Evolutionary conservation across 345 rosid genomes (phyloP).

Genomic region (Eucalyptus sp.): DNA sequence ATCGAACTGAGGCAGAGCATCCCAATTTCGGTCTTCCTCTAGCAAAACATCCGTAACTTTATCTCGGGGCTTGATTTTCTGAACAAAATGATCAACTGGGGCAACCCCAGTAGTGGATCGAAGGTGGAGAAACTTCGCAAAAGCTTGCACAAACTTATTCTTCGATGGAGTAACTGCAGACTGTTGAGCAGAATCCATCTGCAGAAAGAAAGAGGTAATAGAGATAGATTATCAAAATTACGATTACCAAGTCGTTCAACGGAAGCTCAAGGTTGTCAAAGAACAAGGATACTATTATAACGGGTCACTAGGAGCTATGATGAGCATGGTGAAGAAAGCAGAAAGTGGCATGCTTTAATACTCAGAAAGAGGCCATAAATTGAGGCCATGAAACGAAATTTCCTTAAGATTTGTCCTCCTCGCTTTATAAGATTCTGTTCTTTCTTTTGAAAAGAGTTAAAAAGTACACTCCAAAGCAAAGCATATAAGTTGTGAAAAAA

Average conservation of each 20-base stretch:
- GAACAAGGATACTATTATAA: not conserved
- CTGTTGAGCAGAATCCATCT: not conserved
- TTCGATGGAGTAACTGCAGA: not conserved
- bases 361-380: not conserved
- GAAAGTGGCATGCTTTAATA: not conserved
- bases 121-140: slow-evolving; percentile 54
- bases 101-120: slow-evolving; percentile 45
- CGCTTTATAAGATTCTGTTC: not conserved
- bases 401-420: not conserved
- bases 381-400: not conserved
- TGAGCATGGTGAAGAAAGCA: not conserved
- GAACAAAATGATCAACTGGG: slow-evolving; percentile 46
- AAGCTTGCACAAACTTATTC: slow-evolving; percentile 14
- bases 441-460: not conserved
- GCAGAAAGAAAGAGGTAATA: not conserved
- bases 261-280: not conserved
- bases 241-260: not conserved
- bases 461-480: not conserved
- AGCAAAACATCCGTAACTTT: not conserved
- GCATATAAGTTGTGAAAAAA: not conserved
- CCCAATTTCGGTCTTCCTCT: not conserved
- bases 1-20: not conserved
- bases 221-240: not conserved
- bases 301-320: not conserved
- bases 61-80: not conserved